These are phyloP conservation scores for Nakazawaea sp. DNA, from an alignment of 805 yeast species.

Conservation along the genomic window DNA sequence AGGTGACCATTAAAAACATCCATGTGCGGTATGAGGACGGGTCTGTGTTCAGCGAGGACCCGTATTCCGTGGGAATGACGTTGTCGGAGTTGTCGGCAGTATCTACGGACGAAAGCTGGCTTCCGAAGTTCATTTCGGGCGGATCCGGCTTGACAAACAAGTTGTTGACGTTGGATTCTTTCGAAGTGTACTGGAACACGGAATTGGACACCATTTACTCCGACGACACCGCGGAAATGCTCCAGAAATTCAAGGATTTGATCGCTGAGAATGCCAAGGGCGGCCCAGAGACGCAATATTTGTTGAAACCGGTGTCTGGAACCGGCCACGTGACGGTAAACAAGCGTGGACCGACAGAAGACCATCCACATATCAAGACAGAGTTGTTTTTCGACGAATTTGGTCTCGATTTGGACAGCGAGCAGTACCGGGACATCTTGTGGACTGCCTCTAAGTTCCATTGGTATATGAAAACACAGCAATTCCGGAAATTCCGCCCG, in stretches of 20 bases:
- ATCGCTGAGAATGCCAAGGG: slow-evolving; percentile 27
- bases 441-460: slow-evolving; percentile 79
- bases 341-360: slow-evolving; percentile 68
- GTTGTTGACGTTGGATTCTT: slow-evolving; percentile 62
- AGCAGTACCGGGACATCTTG: slow-evolving; percentile 76
- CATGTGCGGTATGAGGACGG: slow-evolving; percentile 90
- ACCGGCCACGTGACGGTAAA: slow-evolving; percentile 75
- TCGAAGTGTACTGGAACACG: slow-evolving; percentile 83
- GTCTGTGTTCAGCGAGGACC: slow-evolving; percentile 58
- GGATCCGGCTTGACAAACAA: slow-evolving; percentile 65
- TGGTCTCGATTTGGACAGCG: slow-evolving; percentile 77
- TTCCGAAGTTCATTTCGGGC: slow-evolving; percentile 75
- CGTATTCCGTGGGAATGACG: slow-evolving; percentile 79
- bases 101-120: slow-evolving; percentile 82
- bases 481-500: slow-evolving; percentile 70
- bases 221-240: slow-evolving; percentile 41
- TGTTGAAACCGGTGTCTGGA: slow-evolving; percentile 86
- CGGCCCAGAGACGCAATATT: slow-evolving; percentile 35
- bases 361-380: slow-evolving; percentile 61
- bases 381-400: slow-evolving; percentile 83
- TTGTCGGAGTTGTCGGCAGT: slow-evolving; percentile 85
- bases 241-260: slow-evolving; percentile 39
- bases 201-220: slow-evolving; percentile 41
- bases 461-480: slow-evolving; percentile 69
- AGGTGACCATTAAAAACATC: slow-evolving; percentile 83